Evolutionary conservation across 2,329 filamentous ascomycete species (phyloP).

Genomic region (Eutypa lata): DNA sequence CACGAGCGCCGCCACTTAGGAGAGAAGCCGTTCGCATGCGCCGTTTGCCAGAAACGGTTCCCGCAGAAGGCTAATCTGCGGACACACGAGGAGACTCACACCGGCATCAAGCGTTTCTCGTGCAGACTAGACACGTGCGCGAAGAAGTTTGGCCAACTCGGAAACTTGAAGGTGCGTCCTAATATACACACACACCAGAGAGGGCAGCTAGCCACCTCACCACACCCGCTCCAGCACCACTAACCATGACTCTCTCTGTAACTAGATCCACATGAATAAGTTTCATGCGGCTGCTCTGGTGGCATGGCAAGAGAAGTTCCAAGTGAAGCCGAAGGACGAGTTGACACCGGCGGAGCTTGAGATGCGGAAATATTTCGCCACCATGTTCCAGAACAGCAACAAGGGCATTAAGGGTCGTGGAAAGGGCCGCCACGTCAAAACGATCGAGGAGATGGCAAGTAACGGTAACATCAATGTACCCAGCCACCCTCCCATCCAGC

Average conservation of each 20-base stretch:
- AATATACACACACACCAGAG: not conserved
- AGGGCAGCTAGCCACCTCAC: slow-evolving; percentile 1
- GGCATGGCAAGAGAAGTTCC: slow-evolving; percentile 68
- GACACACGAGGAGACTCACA: slow-evolving; percentile 75
- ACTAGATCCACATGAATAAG: slow-evolving; percentile 73
- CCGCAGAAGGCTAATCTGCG: slow-evolving; percentile 76
- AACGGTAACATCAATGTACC: slow-evolving; percentile 21
- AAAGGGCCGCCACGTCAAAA: slow-evolving; percentile 68
- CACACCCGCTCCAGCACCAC: not conserved
- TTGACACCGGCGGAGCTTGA: slow-evolving; percentile 69
- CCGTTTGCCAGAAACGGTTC: slow-evolving; percentile 77
- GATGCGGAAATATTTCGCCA: slow-evolving; percentile 79
- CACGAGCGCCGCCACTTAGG: slow-evolving; percentile 86
- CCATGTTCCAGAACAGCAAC: slow-evolving; percentile 96
- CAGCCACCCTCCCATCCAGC: slow-evolving; percentile 20
- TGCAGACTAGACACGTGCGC: slow-evolving; percentile 81
- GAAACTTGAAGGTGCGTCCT: slow-evolving; percentile 76
- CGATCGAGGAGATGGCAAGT: slow-evolving; percentile 18
- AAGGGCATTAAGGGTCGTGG: slow-evolving; percentile 97
- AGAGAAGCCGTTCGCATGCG: slow-evolving; percentile 79
- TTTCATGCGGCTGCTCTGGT: slow-evolving; percentile 78
- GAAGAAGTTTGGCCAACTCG: slow-evolving; percentile 85
- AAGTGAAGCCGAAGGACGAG: slow-evolving; percentile 57
- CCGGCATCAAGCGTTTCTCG: slow-evolving; percentile 71
- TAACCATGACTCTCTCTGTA: not conserved